phyloP scores from a whole-genome alignment of 495 filamentous ascomycete genomes.

The Penicillium paxilli region DNA sequence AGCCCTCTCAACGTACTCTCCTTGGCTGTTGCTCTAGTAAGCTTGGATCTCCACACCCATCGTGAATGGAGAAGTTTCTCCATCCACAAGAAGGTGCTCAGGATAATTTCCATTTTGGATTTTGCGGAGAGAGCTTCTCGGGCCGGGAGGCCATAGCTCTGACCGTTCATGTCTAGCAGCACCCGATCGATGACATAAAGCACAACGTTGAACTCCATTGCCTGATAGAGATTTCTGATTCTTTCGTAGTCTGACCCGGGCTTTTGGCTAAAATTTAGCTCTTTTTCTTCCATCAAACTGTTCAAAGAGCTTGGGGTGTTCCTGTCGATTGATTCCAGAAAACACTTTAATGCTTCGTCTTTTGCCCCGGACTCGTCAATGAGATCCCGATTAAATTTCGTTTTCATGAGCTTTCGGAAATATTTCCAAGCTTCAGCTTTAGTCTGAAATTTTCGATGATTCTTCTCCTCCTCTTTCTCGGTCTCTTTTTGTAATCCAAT shows the following conservation, averaged over 20 bases:
- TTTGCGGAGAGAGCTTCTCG: background rate
- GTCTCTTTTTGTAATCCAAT: background rate
- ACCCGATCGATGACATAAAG: background rate
- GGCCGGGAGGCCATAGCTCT: background rate
- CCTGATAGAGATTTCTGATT: background rate
- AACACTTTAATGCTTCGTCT: background rate
- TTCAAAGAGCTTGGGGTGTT: background rate
- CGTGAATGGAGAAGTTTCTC: background rate
- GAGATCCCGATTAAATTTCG: background rate
- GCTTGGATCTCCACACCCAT: background rate
- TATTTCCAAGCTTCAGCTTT: background rate
- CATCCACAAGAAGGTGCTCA: background rate
- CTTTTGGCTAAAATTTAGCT: background rate
- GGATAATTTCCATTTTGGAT: background rate
- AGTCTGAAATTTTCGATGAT: background rate
- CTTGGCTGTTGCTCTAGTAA: background rate
- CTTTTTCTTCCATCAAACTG: background rate
- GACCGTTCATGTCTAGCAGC: background rate
- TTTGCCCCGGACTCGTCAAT: background rate
- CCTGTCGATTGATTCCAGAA: background rate
- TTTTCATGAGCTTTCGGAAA: background rate
- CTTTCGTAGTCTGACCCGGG: background rate
- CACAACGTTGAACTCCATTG: background rate
- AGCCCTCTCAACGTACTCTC: background rate
- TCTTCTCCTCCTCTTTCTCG: background rate